Evolutionary conservation across 352 stramenopile genomes (phyloP).

Genomic region (Pythium utonaiense): DNA sequence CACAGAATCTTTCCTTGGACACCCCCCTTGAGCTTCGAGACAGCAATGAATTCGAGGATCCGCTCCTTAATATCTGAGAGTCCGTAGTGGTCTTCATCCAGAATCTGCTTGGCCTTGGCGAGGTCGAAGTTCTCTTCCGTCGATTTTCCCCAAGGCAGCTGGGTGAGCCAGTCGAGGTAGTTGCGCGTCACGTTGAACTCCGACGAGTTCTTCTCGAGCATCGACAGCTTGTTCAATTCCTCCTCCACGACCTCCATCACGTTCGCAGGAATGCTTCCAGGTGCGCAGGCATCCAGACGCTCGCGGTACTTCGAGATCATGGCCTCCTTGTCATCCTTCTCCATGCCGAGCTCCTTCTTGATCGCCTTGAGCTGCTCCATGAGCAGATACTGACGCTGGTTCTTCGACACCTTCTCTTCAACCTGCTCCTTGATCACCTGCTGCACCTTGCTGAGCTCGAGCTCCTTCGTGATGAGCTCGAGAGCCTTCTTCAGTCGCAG

Average conservation of each 20-base stretch:
- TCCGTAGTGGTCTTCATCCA: conserved; percentile 98
- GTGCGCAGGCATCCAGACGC: conserved; percentile 54
- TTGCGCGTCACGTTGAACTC: conserved; percentile 99
- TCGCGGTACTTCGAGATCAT: conserved; percentile 97
- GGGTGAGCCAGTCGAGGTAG: conserved; percentile 98
- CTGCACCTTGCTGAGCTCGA: conserved; percentile 95
- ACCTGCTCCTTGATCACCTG: conserved; percentile 96
- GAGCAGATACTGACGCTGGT: conserved; percentile 97
- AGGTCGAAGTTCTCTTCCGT: conserved; percentile 98
- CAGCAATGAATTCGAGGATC: conserved; percentile 99
- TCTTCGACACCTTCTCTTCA: conserved; percentile 92
- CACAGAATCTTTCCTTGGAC: conserved; percentile 98
- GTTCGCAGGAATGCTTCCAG: conserved; percentile 58
- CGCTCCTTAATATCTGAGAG: conserved; percentile 98
- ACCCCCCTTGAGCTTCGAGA: conserved; percentile 95
- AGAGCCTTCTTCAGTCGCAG: conserved; percentile 94
- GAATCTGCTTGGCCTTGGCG: conserved; percentile 85
- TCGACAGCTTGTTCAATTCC: conserved; percentile 97
- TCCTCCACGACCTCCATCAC: conserved; percentile 96
- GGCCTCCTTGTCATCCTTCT: conserved; percentile 98
- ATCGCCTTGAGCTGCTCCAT: conserved; percentile 99
- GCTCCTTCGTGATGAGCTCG: conserved; percentile 96
- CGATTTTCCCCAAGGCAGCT: conserved; percentile 95
- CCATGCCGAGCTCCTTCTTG: conserved; percentile 99
- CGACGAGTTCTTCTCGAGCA: conserved; percentile 97